These are phyloP conservation scores for Umbilicaria muhlenbergii DNA, from an alignment of 495 filamentous ascomycete genomes.

Conservation along the genomic window DNA sequence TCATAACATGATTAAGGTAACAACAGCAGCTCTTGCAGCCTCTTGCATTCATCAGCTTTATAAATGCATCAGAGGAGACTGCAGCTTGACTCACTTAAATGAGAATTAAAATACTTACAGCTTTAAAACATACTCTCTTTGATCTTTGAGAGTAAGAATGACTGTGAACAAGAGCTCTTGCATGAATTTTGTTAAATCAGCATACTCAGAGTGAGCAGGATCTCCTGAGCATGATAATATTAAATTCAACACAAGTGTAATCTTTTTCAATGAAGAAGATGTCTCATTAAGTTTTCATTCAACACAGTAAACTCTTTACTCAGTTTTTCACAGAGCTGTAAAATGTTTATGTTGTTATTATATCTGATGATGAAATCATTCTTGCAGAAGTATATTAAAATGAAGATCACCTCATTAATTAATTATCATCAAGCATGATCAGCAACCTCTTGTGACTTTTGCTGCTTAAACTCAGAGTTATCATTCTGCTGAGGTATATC, in stretches of 20 bases:
- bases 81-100: too few relatives aligned
- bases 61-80: too few relatives aligned
- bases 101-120: too few relatives aligned
- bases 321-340: not conserved
- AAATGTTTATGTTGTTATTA: not conserved
- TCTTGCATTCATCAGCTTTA: too few relatives aligned
- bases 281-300: not conserved
- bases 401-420: not conserved
- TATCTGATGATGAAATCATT: not conserved
- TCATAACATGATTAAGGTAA: too few relatives aligned
- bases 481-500: too few relatives aligned
- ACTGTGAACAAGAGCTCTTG: not conserved
- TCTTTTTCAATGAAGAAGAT: not conserved
- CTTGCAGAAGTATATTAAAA: not conserved
- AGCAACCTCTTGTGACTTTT: too few relatives aligned
- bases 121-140: too few relatives aligned
- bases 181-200: not conserved
- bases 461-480: too few relatives aligned
- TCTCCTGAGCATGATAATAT: not conserved
- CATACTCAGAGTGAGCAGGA: not conserved
- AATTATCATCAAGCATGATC: not conserved
- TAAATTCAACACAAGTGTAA: not conserved
- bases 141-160: not conserved
- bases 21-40: too few relatives aligned
- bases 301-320: not conserved